Evolutionary conservation across 352 stramenopile genomes (phyloP), one percentile per base, ranked within the genome.

Genomic region (Phytopythium boreale): DNA sequence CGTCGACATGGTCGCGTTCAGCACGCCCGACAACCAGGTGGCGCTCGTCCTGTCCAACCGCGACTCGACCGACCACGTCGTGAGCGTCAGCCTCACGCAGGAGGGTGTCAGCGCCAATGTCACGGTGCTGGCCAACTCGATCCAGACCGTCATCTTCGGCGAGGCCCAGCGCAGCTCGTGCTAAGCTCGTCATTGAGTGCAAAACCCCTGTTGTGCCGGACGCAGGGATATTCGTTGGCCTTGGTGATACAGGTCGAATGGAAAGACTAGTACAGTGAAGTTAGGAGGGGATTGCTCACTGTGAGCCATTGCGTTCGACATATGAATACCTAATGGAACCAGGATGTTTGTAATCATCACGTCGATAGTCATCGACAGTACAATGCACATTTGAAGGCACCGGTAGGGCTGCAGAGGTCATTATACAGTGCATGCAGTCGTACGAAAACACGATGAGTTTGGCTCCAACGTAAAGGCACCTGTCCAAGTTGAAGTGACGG

Each of bases 31-130:
- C 53, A 67, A 77, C 57, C 75, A 83, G 64, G 70, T 83, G 19
- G 74, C 74, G 43, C 52, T 85, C 53, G 71, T 85, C 65, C 67
- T 85, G 17, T 76, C 72, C 44, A 85, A 85, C 70, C 77, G 75
- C 41, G 70, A 85, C 63, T 65, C 69, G 49, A 77, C 69, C 12
- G 67, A 72, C 14, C 71, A 80, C 41, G 65, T 64, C 26, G 59
- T 83, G 63, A 76, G 63, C 36, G 57, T 83, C 41, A 81, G 71
- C 46, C 57, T 82, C 17, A 66, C 67, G n/a, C 74, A 69, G 52
- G 69, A 80, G 59, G 44, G 69, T n/a, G 52, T 77, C 57, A 70
- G 63, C 36, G 68, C 66, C 36, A 82, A 44, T 17, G 37, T 82
- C 41, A 79, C 71, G 52, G 51, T 83, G 31, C 70, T 76, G 12